phyloP scores from a whole-genome alignment of 371 early-diverging fungal species.

The Mortierella sp. region DNA sequence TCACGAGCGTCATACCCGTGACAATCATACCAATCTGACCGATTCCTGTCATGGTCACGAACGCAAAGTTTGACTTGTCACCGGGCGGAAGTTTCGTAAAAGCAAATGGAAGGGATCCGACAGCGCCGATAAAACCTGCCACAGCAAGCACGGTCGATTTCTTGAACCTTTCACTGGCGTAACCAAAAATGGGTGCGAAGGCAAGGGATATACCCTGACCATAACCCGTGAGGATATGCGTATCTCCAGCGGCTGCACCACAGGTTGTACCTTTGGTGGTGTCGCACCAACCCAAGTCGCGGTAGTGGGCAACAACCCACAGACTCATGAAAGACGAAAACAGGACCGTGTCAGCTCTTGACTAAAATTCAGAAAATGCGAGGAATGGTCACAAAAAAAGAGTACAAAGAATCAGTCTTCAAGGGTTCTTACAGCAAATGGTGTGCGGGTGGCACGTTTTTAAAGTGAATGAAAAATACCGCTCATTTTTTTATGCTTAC shows the following conservation, averaged over 20 bases:
- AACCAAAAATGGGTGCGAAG: slow-evolving; percentile 75
- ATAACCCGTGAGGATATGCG: slow-evolving; percentile 74
- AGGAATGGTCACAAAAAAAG: not conserved
- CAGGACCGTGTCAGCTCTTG: slow-evolving; percentile 82
- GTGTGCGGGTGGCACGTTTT: too few species aligned
- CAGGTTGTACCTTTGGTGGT: slow-evolving; percentile 30
- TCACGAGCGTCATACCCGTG: slow-evolving; percentile 74
- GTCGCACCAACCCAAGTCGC: slow-evolving; percentile 65
- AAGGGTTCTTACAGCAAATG: too few species aligned
- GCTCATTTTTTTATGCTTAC: slow-evolving; percentile 34
- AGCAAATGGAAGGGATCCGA: slow-evolving; percentile 70
- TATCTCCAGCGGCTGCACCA: slow-evolving; percentile 58
- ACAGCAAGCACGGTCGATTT: slow-evolving; percentile 63
- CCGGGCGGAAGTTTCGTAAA: slow-evolving; percentile 66
- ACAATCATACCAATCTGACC: slow-evolving; percentile 86
- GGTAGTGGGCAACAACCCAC: slow-evolving; percentile 76
- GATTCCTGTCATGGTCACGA: slow-evolving; percentile 71
- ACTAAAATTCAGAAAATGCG: slow-evolving; percentile 36
- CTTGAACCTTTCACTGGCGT: slow-evolving; percentile 58
- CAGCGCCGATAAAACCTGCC: slow-evolving; percentile 68
- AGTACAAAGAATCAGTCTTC: not conserved
- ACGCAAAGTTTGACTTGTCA: slow-evolving; percentile 59
- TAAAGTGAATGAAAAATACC: not conserved
- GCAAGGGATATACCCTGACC: slow-evolving; percentile 78
- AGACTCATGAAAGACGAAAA: slow-evolving; percentile 79